phyloP scores from a whole-genome alignment of 768 basidiomycete species.

The Mycena metata region DNA sequence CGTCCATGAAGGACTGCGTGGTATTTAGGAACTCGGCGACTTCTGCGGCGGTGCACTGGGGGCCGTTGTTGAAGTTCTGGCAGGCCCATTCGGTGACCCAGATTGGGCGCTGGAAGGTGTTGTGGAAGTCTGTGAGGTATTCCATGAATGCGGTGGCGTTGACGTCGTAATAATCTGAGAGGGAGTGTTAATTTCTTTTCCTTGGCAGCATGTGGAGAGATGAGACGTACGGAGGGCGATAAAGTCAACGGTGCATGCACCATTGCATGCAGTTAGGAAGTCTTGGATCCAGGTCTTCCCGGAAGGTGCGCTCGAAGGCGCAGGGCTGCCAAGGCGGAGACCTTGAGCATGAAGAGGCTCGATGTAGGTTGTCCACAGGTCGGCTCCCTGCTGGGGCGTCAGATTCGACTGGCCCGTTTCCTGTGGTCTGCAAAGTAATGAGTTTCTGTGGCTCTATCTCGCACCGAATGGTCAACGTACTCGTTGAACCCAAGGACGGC shows the following conservation, averaged over 20 bases:
- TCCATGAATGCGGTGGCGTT: constrained; percentile 62
- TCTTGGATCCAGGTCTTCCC: constrained; percentile 69
- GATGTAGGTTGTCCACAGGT: constrained; percentile 65
- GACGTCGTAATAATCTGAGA: constrained; percentile 64
- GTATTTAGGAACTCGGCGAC: constrained; percentile 62
- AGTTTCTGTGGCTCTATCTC: background rate
- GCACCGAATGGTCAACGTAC: constrained; percentile 43
- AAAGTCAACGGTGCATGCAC: constrained; percentile 69
- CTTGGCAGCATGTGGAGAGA: background rate
- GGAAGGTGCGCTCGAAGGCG: constrained; percentile 63
- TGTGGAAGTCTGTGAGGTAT: constrained; percentile 64
- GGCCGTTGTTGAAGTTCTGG: constrained; percentile 61
- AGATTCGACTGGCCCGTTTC: constrained; percentile 64
- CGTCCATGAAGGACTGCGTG: constrained; percentile 69
- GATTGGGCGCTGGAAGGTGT: constrained; percentile 64
- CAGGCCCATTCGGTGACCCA: constrained; percentile 77
- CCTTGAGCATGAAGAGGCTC: constrained; percentile 63
- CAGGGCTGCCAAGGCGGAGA: constrained; percentile 66
- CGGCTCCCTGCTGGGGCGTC: constrained; percentile 60
- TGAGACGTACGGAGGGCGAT: constrained; percentile 63
- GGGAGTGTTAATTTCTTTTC: background rate
- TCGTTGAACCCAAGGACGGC: constrained; percentile 69
- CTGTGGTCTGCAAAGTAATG: constrained; percentile 41
- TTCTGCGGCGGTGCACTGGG: constrained; percentile 62
- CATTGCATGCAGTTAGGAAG: constrained; percentile 63